A percentile compares a stretch with the other conserved stretches of the same genome.
phyloP scores from a whole-genome alignment of 2,329 filamentous ascomycete species.

The Clarireedia monteithiana region DNA sequence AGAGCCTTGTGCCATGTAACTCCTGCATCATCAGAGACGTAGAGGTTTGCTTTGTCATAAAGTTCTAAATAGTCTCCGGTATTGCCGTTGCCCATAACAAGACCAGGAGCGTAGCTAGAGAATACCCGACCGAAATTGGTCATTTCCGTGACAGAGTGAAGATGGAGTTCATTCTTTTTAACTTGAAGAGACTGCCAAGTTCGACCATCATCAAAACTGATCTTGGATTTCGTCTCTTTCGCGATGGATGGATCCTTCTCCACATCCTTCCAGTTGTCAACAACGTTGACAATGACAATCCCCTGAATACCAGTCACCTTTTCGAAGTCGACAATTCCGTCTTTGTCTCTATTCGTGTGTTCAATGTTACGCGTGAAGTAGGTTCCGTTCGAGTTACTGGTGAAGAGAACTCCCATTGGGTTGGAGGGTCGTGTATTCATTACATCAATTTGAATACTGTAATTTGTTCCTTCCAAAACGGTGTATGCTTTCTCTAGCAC shows the following conservation, averaged over 20 bases:
- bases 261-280: constrained; percentile 78
- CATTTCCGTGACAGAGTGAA: constrained; percentile 86
- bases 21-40: constrained; percentile 85
- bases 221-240: constrained; percentile 70
- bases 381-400: constrained; percentile 94
- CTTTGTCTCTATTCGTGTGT: constrained; percentile 76
- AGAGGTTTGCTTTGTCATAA: constrained; percentile 71
- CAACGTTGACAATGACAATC: constrained; percentile 81
- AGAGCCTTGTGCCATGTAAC: constrained; percentile 71
- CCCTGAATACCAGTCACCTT: constrained; percentile 89
- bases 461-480: constrained; percentile 89
- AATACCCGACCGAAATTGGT: constrained; percentile 80
- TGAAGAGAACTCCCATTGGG: constrained; percentile 82
- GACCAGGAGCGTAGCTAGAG: constrained; percentile 85
- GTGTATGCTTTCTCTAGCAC: constrained; percentile 85
- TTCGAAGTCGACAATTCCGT: constrained; percentile 86
- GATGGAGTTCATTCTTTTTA: constrained; percentile 61
- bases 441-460: constrained; percentile 95
- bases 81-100: constrained; percentile 93
- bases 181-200: constrained; percentile 69
- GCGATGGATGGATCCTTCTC: constrained; percentile 39
- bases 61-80: constrained; percentile 64
- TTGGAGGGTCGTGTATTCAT: constrained; percentile 58
- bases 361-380: constrained; percentile 91
- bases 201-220: constrained; percentile 92